Evolutionary conservation across 768 basidiomycete species (phyloP), one percentile per base, ranked within the genome.

Genomic region (Omphalotus guepiniiformis): DNA sequence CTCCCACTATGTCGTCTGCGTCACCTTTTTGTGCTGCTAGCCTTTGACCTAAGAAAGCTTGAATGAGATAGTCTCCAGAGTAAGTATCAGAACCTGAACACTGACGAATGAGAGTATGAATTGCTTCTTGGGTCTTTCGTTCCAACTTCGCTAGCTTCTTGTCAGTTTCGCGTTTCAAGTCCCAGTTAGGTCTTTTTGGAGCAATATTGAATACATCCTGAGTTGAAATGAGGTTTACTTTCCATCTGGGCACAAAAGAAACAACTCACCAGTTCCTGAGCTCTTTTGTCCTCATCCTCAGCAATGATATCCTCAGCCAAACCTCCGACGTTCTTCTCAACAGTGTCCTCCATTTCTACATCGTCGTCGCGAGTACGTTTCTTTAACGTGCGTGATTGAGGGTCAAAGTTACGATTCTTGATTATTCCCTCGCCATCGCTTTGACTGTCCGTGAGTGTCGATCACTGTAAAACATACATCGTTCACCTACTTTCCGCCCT

Each of bases 131-230:
- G 1, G 93, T 96, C 67, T 82, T 85, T 56, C 90, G 71, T 58
- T 96, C 93, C n/a, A 98, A 73, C 61, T 83, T 93, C 6, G 84
- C 78, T 39, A 93, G 65, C 63, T 90, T 93, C 71, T 87, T 91
- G 48, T 94, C 90, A 69, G 94, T 82, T 58, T 97, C 93, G 48
- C 93, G 81, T 64, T 93, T 94, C 58, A 96, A 72, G 63, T 95
- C 93, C 93, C 93, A 95, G 66, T 95, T 98, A 8, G 91, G 85
- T 39, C 93, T 79, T 75, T 94, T 97, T 3, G 96, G 96, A 19
- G 93, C 94, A 56, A 99, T 98, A 61, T 96, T 98, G 63, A 96
- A 90, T 37, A 96, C 74, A 62, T 95, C 91, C 93, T 95, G 59
- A 26, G 63, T 40, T 35, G 32, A 49, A 23, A 44, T 34, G 52